Evolutionary conservation across 2,329 filamentous ascomycete species (phyloP).

Genomic region (Fusarium poae): DNA sequence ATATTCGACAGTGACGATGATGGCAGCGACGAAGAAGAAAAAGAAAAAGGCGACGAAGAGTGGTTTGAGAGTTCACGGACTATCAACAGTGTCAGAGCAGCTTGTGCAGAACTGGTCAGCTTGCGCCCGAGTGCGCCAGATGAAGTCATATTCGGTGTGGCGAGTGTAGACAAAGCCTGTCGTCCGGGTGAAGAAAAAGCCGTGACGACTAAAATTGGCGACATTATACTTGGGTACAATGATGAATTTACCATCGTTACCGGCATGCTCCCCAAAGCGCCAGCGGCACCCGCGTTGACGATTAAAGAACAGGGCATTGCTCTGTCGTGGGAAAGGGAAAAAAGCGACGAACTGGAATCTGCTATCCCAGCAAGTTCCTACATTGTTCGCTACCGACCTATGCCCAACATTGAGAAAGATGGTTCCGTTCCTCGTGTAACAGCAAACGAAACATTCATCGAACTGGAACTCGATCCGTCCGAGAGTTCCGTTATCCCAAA

Average conservation of each 20-base stretch:
- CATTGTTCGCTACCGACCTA: neutral
- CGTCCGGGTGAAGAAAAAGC: neutral
- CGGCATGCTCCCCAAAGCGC: conserved; percentile 9
- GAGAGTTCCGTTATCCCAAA: neutral
- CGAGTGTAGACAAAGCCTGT: neutral
- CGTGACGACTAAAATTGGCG: neutral
- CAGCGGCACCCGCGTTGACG: neutral
- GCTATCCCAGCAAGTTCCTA: neutral
- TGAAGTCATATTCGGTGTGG: conserved; percentile 4
- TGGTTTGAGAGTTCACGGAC: conserved; percentile 4
- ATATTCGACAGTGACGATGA: neutral
- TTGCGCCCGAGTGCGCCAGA: neutral
- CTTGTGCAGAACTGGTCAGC: neutral
- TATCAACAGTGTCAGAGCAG: neutral
- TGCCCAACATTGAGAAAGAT: neutral
- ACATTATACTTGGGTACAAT: conserved; percentile 4
- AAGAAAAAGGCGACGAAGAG: neutral
- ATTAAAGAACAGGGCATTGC: neutral
- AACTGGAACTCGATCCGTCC: neutral
- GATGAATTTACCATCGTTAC: conserved; percentile 1
- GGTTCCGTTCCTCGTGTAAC: neutral
- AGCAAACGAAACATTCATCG: neutral
- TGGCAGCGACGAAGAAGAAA: neutral
- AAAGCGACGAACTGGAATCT: neutral
- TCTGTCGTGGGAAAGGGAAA: neutral